Conservation (phyloP, 1,284 basidiomycete species). For the Coriolopsis trogii region DNA sequence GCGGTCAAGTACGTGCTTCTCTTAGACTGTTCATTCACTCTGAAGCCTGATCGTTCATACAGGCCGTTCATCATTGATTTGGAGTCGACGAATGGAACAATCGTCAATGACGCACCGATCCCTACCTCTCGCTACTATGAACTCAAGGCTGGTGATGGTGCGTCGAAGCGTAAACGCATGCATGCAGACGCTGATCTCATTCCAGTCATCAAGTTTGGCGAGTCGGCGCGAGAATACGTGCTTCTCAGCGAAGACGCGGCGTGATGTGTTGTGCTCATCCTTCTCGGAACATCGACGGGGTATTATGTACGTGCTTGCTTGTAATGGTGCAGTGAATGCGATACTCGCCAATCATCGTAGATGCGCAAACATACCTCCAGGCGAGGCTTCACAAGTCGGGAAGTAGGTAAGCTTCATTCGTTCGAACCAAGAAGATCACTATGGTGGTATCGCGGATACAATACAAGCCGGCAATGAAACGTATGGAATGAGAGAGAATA, state of each 20-base stretch:
- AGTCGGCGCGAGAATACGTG: slow-evolving; percentile 87
- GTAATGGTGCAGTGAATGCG: too few relatives aligned
- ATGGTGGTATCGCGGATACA: too few relatives aligned
- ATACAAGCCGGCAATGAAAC: slow-evolving; percentile 3
- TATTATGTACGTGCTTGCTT: slow-evolving; percentile 17
- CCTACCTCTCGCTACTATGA: slow-evolving; percentile 92
- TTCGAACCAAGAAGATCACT: too few relatives aligned
- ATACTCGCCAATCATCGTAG: too few relatives aligned
- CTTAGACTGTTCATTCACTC: neutral
- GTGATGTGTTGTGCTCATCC: slow-evolving; percentile 27
- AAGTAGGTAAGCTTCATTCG: too few relatives aligned
- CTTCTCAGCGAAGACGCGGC: slow-evolving; percentile 80
- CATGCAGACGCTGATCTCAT: neutral
- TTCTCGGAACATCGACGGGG: too few relatives aligned
- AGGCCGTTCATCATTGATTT: slow-evolving; percentile 97
- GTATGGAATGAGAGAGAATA: neutral
- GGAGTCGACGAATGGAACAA: slow-evolving; percentile 94
- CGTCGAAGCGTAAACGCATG: slow-evolving; percentile 30
- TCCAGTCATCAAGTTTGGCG: slow-evolving; percentile 90
- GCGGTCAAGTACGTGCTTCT: slow-evolving; percentile 64
- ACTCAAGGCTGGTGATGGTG: slow-evolving; percentile 85
- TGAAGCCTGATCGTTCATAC: neutral
- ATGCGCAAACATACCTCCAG: too few relatives aligned
- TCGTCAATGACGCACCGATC: slow-evolving; percentile 87
- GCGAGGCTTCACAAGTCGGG: too few relatives aligned